phyloP scores from a whole-genome alignment of 2,329 filamentous ascomycete genomes.

The Boeremia lycopersici region DNA sequence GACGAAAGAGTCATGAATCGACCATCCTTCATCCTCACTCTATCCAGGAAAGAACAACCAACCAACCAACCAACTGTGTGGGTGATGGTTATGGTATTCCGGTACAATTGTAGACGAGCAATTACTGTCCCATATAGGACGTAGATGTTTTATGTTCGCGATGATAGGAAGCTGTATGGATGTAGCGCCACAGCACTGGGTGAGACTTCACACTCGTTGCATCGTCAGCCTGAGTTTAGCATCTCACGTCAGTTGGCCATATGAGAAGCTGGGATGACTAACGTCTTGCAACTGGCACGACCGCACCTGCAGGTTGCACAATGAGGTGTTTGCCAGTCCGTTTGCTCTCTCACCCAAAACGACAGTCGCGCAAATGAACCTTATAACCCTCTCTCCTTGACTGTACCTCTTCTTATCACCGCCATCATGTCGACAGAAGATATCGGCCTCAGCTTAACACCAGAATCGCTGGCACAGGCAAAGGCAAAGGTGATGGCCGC shows the following conservation, averaged over 20 bases:
- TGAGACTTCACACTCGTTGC: background rate
- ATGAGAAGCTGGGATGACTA: no score
- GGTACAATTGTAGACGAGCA: no score
- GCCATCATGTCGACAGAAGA: conserved; percentile 3
- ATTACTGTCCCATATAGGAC: no score
- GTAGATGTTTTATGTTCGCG: no score
- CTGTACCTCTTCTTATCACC: background rate
- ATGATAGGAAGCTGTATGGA: background rate
- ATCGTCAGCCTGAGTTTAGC: no score
- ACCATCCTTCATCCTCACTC: background rate
- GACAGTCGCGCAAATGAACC: background rate
- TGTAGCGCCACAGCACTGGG: no score
- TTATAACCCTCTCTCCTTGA: background rate
- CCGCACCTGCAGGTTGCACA: no score
- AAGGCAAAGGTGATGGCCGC: background rate
- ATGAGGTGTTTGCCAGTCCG: background rate
- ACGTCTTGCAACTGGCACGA: no score
- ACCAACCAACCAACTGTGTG: no score
- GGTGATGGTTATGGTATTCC: no score
- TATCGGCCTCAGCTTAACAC: background rate
- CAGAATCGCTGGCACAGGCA: conserved; percentile 4
- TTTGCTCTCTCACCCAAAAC: conserved; percentile 2
- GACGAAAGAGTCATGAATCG: conserved; percentile 10
- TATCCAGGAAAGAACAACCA: no score
- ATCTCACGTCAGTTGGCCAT: no score